A percentile compares a stretch with the other conserved stretches of the same genome.
Evolutionary conservation across 78 protist species (phyloP).

Genomic region (Dictyostelium capitatum): DNA sequence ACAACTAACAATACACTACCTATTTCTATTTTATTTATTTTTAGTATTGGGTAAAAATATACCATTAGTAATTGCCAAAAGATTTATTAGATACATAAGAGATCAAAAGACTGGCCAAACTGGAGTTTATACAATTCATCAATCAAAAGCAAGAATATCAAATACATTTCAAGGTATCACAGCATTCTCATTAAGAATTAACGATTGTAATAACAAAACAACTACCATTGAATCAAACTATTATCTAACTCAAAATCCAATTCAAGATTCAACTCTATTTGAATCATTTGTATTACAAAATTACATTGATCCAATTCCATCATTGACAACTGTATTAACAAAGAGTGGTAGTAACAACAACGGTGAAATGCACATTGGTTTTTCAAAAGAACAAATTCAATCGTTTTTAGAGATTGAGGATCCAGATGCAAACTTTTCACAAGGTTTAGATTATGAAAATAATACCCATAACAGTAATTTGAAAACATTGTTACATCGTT

Average conservation of each 20-base stretch:
- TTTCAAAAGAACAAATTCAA: conserved; percentile 11
- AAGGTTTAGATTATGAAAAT: neutral
- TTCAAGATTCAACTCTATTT: conserved; percentile 28
- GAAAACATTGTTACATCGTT: neutral
- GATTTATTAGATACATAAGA: conserved; percentile 60
- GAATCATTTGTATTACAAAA: conserved; percentile 55
- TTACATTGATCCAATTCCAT: conserved; percentile 38
- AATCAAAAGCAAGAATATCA: conserved; percentile 40
- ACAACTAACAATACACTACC: neutral
- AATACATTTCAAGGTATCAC: conserved; percentile 72
- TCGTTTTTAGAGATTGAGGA: conserved; percentile 14
- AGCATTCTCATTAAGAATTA: conserved; percentile 21
- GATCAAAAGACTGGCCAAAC: conserved; percentile 34
- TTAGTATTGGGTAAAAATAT: conserved; percentile 45
- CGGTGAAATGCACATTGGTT: neutral
- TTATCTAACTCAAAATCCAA: conserved; percentile 41
- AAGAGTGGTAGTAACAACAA: neutral
- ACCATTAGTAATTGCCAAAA: conserved; percentile 38
- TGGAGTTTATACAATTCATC: conserved; percentile 71
- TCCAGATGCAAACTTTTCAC: conserved; percentile 6
- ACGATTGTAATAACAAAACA: neutral
- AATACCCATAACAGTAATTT: neutral
- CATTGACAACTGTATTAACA: neutral
- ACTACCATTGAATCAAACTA: neutral
- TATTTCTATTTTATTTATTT: neutral